Evolutionary conservation across 768 basidiomycete genomes (phyloP).

Genomic region (Trametes punicea): DNA sequence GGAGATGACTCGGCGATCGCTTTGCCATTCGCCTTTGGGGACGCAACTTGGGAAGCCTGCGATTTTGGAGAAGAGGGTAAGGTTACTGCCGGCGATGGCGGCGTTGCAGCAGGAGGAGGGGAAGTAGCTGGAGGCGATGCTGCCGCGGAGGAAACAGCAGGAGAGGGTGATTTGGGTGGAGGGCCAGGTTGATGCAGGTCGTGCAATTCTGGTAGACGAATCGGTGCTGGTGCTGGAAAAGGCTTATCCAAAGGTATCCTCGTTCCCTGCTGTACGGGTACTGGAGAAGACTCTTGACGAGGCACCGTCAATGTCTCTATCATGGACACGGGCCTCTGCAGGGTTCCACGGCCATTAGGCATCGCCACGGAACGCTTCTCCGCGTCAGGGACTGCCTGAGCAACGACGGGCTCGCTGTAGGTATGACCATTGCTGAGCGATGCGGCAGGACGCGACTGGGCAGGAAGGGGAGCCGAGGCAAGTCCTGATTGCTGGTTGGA

Average conservation of each 20-base stretch:
- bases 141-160: neutral
- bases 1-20: conserved; percentile 12
- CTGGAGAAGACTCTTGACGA: conserved; percentile 5
- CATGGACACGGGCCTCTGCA: conserved; percentile 24
- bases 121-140: conserved; percentile 1
- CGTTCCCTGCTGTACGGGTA: neutral
- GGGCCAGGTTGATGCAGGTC: neutral
- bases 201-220: conserved; percentile 3
- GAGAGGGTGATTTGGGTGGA: neutral
- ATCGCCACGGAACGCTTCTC: conserved; percentile 14
- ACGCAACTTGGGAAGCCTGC: neutral
- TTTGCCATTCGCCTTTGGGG: conserved; percentile 15
- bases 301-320: conserved; percentile 16
- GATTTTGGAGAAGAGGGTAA: conserved; percentile 13
- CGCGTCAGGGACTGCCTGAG: conserved; percentile 8
- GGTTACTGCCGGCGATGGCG: conserved; percentile 3
- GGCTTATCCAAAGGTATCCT: neutral
- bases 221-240: conserved; percentile 3
- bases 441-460: conserved; percentile 3
- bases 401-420: conserved; percentile 20
- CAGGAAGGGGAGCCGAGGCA: neutral
- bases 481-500: conserved; percentile 28
- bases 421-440: conserved; percentile 16
- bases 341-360: conserved; percentile 3
- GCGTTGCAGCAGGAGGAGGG: conserved; percentile 2